Evolutionary conservation across 2,329 filamentous ascomycete species (phyloP), one percentile per base, ranked within the genome.

Genomic region (Ceratocystis cacaofunesta): DNA sequence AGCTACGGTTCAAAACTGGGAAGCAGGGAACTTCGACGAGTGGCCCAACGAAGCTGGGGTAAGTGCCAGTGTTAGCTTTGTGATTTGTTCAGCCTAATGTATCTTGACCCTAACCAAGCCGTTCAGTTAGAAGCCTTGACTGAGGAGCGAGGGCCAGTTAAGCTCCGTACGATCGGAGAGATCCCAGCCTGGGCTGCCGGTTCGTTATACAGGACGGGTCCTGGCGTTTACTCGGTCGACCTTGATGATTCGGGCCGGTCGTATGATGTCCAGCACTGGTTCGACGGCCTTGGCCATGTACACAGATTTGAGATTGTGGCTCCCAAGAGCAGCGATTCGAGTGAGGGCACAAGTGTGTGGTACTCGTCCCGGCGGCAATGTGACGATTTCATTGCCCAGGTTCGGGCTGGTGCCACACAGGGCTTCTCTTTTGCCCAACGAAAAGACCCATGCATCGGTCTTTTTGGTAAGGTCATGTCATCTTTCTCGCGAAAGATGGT

Each of bases 101-200:
- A 41, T 41, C 36, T 41, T 41, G 12, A 41, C 10, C 36, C 36
- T 41, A 41, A 41, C 36, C 25, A 46, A 8, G 15, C 12, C 10
- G 8, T 17, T 28, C 62, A 90, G 85, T 90, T 90, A 70, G 82
- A 89, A 66, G 82, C 80, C 19, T 77, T 86, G 52, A 82, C 83
- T 12, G 85, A 90, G 70, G 81, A 89, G 69, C 80, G 79, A 3
- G 80, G 81, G 0, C 87, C 88, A 0, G 76, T 91, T 3, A 77
- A 85, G 61, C 79, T 92, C 12, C 70, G 71, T 0, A 79, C 92
- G 4, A 78, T 77, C 46, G 90, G 90, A 10, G 73, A 73, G 0
- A 90, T 94, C 62, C 90, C 90, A 1, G 67, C 77, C 1, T 92
- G 88, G 78, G 84, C 84, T 2, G 84, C 87, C 1, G 90, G 90